Evolutionary conservation across 2,329 filamentous ascomycete species (phyloP).

Genomic region (Sporothrix humicola): DNA sequence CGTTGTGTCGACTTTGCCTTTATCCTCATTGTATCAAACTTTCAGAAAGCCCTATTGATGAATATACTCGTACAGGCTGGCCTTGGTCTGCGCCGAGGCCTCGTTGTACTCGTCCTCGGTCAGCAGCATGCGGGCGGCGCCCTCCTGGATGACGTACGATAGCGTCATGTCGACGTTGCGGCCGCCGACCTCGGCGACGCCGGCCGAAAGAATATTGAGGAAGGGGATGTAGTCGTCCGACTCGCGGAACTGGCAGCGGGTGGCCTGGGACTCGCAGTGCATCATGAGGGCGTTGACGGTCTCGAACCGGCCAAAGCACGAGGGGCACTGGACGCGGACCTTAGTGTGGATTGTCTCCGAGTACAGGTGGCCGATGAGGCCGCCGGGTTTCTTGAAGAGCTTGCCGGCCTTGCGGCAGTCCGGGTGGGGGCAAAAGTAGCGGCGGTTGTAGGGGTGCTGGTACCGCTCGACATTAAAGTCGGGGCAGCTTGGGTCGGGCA

Average conservation of each 20-base stretch:
- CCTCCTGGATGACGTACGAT: constrained; percentile 43
- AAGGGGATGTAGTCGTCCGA: constrained; percentile 49
- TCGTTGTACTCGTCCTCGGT: constrained; percentile 12
- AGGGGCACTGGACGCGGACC: constrained; percentile 51
- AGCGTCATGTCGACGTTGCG: constrained; percentile 45
- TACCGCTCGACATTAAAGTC: constrained; percentile 56
- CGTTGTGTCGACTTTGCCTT: too few relatives aligned
- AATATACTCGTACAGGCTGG: too few relatives aligned
- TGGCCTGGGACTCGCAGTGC: constrained; percentile 55
- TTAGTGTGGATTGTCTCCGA: constrained; percentile 49
- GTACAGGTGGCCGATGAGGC: constrained; percentile 52
- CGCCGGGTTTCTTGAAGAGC: constrained; percentile 45
- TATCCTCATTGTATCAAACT: too few relatives aligned
- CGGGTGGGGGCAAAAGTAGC: constrained; percentile 60
- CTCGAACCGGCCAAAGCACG: constrained; percentile 52
- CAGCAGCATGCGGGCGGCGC: constrained; percentile 32
- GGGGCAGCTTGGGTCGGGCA: constrained; percentile 30
- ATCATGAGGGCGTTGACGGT: constrained; percentile 52
- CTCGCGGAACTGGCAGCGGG: constrained; percentile 52
- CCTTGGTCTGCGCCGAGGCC: neutral
- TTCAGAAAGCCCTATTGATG: too few relatives aligned
- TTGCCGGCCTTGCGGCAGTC: constrained; percentile 53
- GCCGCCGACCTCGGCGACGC: constrained; percentile 47
- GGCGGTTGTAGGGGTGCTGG: constrained; percentile 49
- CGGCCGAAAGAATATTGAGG: constrained; percentile 50